Evolutionary conservation across 805 yeast genomes (phyloP).

Genomic region (Yamadazyma nakazawae): DNA sequence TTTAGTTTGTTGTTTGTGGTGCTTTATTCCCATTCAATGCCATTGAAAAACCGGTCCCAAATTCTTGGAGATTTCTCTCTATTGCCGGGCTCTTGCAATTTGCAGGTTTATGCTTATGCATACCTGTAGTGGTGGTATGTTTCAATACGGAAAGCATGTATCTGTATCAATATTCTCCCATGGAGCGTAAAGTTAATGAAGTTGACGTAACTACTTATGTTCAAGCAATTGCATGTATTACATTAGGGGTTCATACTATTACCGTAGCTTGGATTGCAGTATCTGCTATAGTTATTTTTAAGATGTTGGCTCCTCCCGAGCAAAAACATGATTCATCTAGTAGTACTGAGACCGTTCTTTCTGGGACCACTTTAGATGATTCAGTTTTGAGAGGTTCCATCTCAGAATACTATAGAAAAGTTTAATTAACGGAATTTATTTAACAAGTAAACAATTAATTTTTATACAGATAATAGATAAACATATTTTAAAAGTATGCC

Average conservation of each 20-base stretch:
- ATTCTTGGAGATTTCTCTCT: neutral
- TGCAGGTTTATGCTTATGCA: constrained; percentile 17
- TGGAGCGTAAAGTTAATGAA: constrained; percentile 10
- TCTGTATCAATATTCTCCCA: constrained; percentile 19
- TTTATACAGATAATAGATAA: too few species aligned
- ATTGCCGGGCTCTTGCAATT: constrained; percentile 19
- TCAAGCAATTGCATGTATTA: constrained; percentile 18
- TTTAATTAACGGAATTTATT: neutral
- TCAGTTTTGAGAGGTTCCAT: neutral
- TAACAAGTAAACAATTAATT: neutral
- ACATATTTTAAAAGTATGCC: constrained; percentile 68
- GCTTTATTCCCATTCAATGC: constrained; percentile 22
- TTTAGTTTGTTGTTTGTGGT: constrained; percentile 11
- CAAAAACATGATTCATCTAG: neutral
- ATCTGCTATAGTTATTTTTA: neutral
- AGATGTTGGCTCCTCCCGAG: neutral
- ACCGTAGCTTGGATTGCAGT: neutral
- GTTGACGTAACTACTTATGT: constrained; percentile 30
- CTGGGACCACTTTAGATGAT: neutral
- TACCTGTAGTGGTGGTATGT: constrained; percentile 18
- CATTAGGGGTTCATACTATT: constrained; percentile 15
- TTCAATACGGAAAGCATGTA: constrained; percentile 24
- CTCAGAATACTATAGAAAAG: neutral
- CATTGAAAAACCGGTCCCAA: constrained; percentile 3
- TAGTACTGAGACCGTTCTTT: neutral